Percentiles rank a stretch among this genome's conserved stretches.
These are phyloP conservation scores for Durio zibethinus DNA, from an alignment of 345 rosid genomes.

Conservation along the genomic window DNA sequence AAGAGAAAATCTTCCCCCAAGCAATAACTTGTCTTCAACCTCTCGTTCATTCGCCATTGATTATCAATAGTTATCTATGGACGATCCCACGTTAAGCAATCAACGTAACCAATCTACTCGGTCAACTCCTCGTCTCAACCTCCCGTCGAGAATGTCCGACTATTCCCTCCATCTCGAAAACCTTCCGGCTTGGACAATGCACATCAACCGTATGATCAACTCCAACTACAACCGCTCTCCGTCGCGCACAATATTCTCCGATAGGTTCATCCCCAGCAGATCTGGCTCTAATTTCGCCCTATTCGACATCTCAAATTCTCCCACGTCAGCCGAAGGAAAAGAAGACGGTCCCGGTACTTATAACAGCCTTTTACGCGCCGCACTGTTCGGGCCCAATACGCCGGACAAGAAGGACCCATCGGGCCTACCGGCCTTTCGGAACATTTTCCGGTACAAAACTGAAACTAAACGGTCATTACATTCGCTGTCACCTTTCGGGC, in stretches of 20 bases:
- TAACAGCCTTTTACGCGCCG: slow-evolving; percentile 55
- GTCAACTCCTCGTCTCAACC: slow-evolving; percentile 40
- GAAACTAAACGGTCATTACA: slow-evolving; percentile 72
- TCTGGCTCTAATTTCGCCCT: slow-evolving; percentile 88
- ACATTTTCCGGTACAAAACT: slow-evolving; percentile 82
- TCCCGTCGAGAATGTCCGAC: slow-evolving; percentile 53
- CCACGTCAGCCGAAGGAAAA: slow-evolving; percentile 52
- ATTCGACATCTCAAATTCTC: slow-evolving; percentile 46
- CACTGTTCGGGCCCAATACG: slow-evolving; percentile 78
- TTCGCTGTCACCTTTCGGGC: slow-evolving; percentile 66
- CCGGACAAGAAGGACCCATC: slow-evolving; percentile 60
- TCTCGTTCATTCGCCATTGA: slow-evolving; percentile 22
- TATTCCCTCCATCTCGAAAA: slow-evolving; percentile 42
- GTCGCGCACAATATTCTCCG: slow-evolving; percentile 80
- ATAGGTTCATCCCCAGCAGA: slow-evolving; percentile 94
- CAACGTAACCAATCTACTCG: slow-evolving; percentile 11
- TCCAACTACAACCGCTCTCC: slow-evolving; percentile 61
- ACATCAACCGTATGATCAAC: slow-evolving; percentile 71
- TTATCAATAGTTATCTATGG: slow-evolving; percentile 35
- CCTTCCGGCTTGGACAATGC: slow-evolving; percentile 33
- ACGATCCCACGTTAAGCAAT: slow-evolving; percentile 24
- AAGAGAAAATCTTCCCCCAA: not conserved
- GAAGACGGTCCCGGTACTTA: slow-evolving; percentile 73
- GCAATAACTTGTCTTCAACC: slow-evolving; percentile 15
- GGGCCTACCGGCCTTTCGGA: slow-evolving; percentile 39